Percentiles rank a stretch among this genome's conserved stretches.
Conservation (phyloP, 2,329 filamentous ascomycete species). For the Furcasterigmium sp. region DNA sequence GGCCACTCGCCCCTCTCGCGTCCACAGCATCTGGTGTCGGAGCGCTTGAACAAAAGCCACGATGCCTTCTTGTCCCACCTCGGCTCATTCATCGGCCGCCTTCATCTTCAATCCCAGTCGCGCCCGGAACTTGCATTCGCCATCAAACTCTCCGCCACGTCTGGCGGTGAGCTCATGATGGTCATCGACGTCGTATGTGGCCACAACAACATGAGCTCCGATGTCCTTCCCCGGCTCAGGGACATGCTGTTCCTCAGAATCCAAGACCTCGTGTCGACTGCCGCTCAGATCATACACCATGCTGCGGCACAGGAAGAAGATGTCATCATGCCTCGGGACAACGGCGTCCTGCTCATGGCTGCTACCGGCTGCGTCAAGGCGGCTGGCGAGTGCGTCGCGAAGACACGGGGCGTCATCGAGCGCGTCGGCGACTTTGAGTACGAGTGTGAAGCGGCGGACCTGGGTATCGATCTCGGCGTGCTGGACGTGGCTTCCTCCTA, state of each 20-base stretch:
- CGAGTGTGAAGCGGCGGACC: conserved; percentile 55
- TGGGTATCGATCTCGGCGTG: conserved; percentile 52
- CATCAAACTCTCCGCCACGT: conserved; percentile 76
- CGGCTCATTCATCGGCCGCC: conserved; percentile 83
- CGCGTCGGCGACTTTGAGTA: conserved; percentile 88
- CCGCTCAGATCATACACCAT: conserved; percentile 70
- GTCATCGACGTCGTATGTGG: conserved; percentile 79
- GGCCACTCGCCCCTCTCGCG: conserved; percentile 57
- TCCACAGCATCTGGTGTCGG: conserved; percentile 73
- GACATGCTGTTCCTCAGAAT: conserved; percentile 75
- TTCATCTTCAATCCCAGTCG: conserved; percentile 90
- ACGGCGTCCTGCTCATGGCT: conserved; percentile 67
- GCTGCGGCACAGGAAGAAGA: conserved; percentile 68
- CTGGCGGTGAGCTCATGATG: conserved; percentile 72
- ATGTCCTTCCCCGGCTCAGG: conserved; percentile 63
- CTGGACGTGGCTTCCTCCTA: conserved; percentile 37
- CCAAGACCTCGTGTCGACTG: conserved; percentile 73
- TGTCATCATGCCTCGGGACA: conserved; percentile 75
- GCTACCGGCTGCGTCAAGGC: conserved; percentile 85
- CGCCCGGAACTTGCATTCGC: conserved; percentile 76
- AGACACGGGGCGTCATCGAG: conserved; percentile 80
- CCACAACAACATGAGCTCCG: conserved; percentile 65
- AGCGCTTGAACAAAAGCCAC: conserved; percentile 73
- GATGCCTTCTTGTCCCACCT: conserved; percentile 87
- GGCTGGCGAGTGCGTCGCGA: conserved; percentile 85